Conservation (phyloP, 1,139 yeast genomes). For the Blastobotrys proliferans region DNA sequence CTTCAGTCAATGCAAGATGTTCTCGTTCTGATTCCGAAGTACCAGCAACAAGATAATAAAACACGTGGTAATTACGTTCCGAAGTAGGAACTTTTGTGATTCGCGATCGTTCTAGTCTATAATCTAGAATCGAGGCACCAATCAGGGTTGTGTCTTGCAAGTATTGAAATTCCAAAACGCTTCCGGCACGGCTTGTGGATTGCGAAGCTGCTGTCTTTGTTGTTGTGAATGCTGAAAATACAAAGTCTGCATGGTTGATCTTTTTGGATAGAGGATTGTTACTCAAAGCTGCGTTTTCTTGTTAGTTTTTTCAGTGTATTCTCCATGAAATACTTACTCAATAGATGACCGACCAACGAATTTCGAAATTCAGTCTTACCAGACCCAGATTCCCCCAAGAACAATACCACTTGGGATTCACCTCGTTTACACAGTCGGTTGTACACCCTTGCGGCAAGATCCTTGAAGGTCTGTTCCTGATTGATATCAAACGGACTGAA, state of each 20-base stretch:
- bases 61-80: slow-evolving; percentile 42
- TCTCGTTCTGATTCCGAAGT: slow-evolving; percentile 37
- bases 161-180: slow-evolving; percentile 40
- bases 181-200: slow-evolving; percentile 38
- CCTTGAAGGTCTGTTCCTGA: slow-evolving; percentile 39
- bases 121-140: slow-evolving; percentile 39
- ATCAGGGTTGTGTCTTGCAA: slow-evolving; percentile 36
- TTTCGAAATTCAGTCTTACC: slow-evolving; percentile 40
- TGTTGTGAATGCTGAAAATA: slow-evolving; percentile 39
- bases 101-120: slow-evolving; percentile 39
- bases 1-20: slow-evolving; percentile 35
- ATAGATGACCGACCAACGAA: slow-evolving; percentile 31
- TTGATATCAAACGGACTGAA: slow-evolving; percentile 37
- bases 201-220: slow-evolving; percentile 36
- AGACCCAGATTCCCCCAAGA: slow-evolving; percentile 40
- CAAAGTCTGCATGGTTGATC: slow-evolving; percentile 35
- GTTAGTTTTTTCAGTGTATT: not conserved
- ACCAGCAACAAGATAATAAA: slow-evolving; percentile 40
- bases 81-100: slow-evolving; percentile 40
- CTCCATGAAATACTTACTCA: slow-evolving; percentile 26
- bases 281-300: slow-evolving; percentile 28
- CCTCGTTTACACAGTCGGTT: slow-evolving; percentile 38
- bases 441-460: slow-evolving; percentile 38
- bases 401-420: slow-evolving; percentile 39
- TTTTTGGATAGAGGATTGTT: slow-evolving; percentile 37